phyloP scores from a whole-genome alignment of 164 flowering plant species.

The Cinnamomum micranthum region DNA sequence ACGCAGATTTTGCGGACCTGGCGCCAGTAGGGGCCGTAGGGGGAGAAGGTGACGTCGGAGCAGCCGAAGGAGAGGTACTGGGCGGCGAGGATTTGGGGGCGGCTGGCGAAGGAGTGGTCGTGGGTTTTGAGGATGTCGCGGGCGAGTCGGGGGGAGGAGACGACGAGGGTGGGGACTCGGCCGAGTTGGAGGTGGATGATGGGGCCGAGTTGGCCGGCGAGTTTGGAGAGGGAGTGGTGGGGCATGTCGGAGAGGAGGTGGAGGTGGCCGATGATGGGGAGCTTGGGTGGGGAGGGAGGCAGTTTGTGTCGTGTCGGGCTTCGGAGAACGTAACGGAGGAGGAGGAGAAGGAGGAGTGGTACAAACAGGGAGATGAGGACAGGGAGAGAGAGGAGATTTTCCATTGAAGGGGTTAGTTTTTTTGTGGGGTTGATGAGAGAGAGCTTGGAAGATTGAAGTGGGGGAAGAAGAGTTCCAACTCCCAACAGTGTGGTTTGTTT shows the following conservation, averaged over 20 bases:
- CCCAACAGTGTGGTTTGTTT: no score
- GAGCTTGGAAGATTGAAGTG: no score
- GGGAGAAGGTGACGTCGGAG: constrained; percentile 51
- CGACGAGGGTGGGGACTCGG: constrained; percentile 42
- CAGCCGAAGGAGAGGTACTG: constrained; percentile 50
- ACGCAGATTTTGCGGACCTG: constrained; percentile 47
- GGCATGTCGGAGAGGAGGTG: constrained; percentile 51
- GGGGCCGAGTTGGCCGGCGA: constrained; percentile 41
- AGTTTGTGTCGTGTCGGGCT: neutral
- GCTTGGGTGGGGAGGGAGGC: constrained; percentile 36
- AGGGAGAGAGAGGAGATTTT: no score
- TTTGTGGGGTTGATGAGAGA: no score
- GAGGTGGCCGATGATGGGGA: constrained; percentile 53
- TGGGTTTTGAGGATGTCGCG: constrained; percentile 38
- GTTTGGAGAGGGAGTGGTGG: constrained; percentile 35
- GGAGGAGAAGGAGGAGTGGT: no score
- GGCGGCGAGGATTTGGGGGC: constrained; percentile 42
- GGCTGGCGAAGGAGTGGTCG: constrained; percentile 41
- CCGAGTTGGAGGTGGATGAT: constrained; percentile 46
- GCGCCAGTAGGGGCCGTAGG: constrained; percentile 55
- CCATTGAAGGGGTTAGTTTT: no score
- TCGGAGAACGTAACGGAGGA: no score
- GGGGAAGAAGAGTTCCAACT: no score
- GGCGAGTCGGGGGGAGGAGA: constrained; percentile 46
- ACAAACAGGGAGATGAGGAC: no score